phyloP scores from a whole-genome alignment of 768 basidiomycete genomes.

The Naematelia encephala region DNA sequence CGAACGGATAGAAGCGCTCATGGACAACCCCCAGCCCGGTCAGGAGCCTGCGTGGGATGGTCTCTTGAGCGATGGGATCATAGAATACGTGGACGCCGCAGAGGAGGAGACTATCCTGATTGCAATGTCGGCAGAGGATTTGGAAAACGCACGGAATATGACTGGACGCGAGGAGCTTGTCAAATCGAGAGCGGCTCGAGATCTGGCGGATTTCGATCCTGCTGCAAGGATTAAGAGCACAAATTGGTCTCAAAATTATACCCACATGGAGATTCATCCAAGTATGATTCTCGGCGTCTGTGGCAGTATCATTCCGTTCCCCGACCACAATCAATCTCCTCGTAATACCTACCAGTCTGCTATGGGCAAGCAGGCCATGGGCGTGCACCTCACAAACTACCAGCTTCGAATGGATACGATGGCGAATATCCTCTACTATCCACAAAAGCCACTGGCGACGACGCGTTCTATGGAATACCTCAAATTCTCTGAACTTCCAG shows the following conservation, averaged over 20 bases:
- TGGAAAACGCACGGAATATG: slow-evolving; percentile 68
- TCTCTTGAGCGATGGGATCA: slow-evolving; percentile 77
- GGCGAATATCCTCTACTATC: slow-evolving; percentile 99
- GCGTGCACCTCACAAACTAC: slow-evolving; percentile 96
- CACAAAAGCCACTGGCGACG: slow-evolving; percentile 96
- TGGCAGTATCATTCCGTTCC: slow-evolving; percentile 98
- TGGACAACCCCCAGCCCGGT: slow-evolving; percentile 53
- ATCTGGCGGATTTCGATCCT: slow-evolving; percentile 62
- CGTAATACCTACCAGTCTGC: slow-evolving; percentile 99
- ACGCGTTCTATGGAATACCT: slow-evolving; percentile 99
- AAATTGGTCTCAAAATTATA: slow-evolving; percentile 85
- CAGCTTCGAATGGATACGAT: slow-evolving; percentile 99
- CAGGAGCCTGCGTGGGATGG: slow-evolving; percentile 62
- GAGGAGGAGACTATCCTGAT: slow-evolving; percentile 99
- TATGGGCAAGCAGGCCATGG: slow-evolving; percentile 99
- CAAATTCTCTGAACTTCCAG: slow-evolving; percentile 95
- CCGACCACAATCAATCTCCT: slow-evolving; percentile 99
- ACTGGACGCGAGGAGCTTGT: slow-evolving; percentile 44
- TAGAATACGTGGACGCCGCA: slow-evolving; percentile 94
- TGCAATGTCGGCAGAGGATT: slow-evolving; percentile 94
- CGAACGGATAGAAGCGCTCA: slow-evolving; percentile 56
- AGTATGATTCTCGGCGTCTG: slow-evolving; percentile 99
- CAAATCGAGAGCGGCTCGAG: slow-evolving; percentile 51
- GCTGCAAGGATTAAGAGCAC: slow-evolving; percentile 82
- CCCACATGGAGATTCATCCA: slow-evolving; percentile 98